phyloP scores from a whole-genome alignment of 148 eudicot genomes.

The Camellia lanceoleosa region DNA sequence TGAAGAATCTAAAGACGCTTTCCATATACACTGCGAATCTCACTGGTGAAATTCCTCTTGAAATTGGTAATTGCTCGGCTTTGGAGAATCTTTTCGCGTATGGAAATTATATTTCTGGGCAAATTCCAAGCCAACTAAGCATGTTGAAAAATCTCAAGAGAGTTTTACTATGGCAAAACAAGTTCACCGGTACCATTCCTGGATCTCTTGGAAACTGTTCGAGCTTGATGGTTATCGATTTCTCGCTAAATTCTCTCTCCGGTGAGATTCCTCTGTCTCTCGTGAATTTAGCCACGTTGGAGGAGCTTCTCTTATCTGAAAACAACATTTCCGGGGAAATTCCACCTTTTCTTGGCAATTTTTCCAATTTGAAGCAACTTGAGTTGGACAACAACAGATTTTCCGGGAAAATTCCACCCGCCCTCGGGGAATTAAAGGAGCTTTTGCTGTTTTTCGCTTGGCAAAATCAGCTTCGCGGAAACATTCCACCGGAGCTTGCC shows the following conservation, averaged over 20 bases:
- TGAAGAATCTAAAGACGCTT: slow-evolving; percentile 32
- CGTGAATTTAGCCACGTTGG: slow-evolving; percentile 20
- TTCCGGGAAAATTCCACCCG: slow-evolving; percentile 29
- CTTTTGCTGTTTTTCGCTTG: slow-evolving; percentile 33
- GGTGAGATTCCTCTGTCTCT: slow-evolving; percentile 27
- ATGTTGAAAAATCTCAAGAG: slow-evolving; percentile 25
- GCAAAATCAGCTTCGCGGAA: slow-evolving; percentile 34
- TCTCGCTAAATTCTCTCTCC: slow-evolving; percentile 30
- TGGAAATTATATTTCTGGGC: slow-evolving; percentile 31
- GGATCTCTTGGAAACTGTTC: slow-evolving; percentile 26
- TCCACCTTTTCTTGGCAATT: slow-evolving; percentile 27
- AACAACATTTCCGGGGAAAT: slow-evolving; percentile 30
- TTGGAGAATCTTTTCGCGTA: slow-evolving; percentile 27
- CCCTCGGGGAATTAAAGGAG: slow-evolving; percentile 27
- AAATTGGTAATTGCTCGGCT: slow-evolving; percentile 24
- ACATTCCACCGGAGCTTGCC: slow-evolving; percentile 27
- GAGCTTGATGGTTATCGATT: slow-evolving; percentile 27
- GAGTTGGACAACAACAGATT: slow-evolving; percentile 33
- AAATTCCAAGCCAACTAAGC: slow-evolving; percentile 20
- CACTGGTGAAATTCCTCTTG: slow-evolving; percentile 32
- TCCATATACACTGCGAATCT: slow-evolving; percentile 35
- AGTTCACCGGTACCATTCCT: slow-evolving; percentile 32
- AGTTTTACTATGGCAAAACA: slow-evolving; percentile 34
- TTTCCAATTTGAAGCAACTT: slow-evolving; percentile 28
- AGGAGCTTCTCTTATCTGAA: slow-evolving; percentile 31